Conservation (phyloP, 768 basidiomycete genomes). For the Boletus sensibilis region DNA sequence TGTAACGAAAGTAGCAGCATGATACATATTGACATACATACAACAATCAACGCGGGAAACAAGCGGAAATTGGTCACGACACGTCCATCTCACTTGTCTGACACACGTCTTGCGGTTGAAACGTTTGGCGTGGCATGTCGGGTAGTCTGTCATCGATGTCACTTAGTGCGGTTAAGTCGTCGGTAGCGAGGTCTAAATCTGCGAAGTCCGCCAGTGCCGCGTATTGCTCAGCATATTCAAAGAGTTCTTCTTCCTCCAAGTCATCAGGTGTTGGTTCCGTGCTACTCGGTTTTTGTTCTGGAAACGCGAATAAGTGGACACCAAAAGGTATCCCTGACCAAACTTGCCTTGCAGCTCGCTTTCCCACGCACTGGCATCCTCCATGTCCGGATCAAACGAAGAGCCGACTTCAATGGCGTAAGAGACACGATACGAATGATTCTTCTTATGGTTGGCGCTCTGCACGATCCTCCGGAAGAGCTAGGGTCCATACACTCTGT, state of each 20-base stretch:
- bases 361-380: slow-evolving; percentile 65
- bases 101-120: neutral
- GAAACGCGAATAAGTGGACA: slow-evolving; percentile 1
- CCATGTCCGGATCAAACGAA: slow-evolving; percentile 72
- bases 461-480: slow-evolving; percentile 66
- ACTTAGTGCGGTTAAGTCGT: slow-evolving; percentile 17
- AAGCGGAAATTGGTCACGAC: slow-evolving; percentile 14
- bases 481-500: slow-evolving; percentile 35
- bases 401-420: slow-evolving; percentile 71
- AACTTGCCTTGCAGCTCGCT: slow-evolving; percentile 46
- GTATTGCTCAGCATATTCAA: slow-evolving; percentile 58
- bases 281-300: slow-evolving; percentile 5
- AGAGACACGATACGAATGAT: slow-evolving; percentile 58
- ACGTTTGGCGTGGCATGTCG: neutral
- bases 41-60: neutral
- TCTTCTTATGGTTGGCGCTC: slow-evolving; percentile 47
- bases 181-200: slow-evolving; percentile 34
- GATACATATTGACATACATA: slow-evolving; percentile 10
- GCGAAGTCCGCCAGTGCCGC: slow-evolving; percentile 46
- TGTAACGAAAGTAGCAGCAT: neutral
- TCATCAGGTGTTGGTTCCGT: slow-evolving; percentile 42
- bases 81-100: slow-evolving; percentile 27
- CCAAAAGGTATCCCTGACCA: neutral
- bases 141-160: slow-evolving; percentile 22
- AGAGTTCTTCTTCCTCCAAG: slow-evolving; percentile 54